Conservation (phyloP, 164 flowering plant genomes). For the Nymphaea colorata region DNA sequence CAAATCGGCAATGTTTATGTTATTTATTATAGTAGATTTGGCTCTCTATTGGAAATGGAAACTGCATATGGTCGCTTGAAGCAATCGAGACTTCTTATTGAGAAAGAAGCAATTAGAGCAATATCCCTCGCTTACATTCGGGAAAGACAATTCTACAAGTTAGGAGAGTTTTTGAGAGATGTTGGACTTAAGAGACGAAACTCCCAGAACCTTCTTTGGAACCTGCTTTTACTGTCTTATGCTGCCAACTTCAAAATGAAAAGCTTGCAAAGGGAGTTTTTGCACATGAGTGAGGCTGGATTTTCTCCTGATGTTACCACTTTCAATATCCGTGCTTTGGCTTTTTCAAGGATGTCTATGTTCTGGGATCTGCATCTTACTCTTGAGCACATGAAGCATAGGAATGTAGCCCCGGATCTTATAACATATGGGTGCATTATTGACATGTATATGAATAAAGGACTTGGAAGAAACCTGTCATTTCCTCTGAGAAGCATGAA, state of each 20-base stretch:
- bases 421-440: slow-evolving; percentile 89
- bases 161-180: slow-evolving; percentile 61
- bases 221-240: slow-evolving; percentile 67
- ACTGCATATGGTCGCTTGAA: slow-evolving; percentile 56
- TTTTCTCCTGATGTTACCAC: slow-evolving; percentile 73
- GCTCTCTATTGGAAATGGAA: slow-evolving; percentile 63
- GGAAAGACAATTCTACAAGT: slow-evolving; percentile 39
- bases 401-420: slow-evolving; percentile 56
- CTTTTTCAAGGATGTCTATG: slow-evolving; percentile 76
- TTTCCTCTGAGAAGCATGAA: slow-evolving; percentile 58
- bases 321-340: slow-evolving; percentile 74
- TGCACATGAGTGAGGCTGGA: slow-evolving; percentile 64
- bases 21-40: slow-evolving; percentile 41
- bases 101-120: slow-evolving; percentile 62
- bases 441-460: slow-evolving; percentile 71
- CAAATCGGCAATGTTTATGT: slow-evolving; percentile 57
- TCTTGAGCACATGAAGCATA: slow-evolving; percentile 77
- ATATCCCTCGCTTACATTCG: slow-evolving; percentile 54
- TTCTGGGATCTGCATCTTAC: slow-evolving; percentile 90
- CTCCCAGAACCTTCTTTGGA: slow-evolving; percentile 77
- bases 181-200: slow-evolving; percentile 71
- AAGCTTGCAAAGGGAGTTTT: slow-evolving; percentile 76
- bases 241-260: slow-evolving; percentile 91
- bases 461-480: slow-evolving; percentile 54
- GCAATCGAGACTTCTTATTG: slow-evolving; percentile 51